Percentiles rank a stretch among this genome's conserved stretches.
Conservation (phyloP, 768 basidiomycete genomes). For the Termitomyces sp. region DNA sequence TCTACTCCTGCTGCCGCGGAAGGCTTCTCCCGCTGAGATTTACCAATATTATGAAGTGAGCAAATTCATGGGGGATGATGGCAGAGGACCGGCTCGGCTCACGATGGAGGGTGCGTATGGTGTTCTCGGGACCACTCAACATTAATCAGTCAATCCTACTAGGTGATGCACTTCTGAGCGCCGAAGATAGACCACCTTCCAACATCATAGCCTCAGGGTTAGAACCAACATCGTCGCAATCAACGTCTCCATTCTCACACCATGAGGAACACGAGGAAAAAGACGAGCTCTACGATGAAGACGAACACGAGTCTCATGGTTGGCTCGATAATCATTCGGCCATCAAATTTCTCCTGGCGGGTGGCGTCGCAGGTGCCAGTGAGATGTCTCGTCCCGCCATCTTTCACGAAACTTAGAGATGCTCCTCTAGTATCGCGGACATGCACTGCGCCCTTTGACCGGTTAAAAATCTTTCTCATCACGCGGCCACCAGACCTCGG, state of each 20-base stretch:
- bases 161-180: slow-evolving; percentile 79
- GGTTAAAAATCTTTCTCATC: slow-evolving; percentile 94
- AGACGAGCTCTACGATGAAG: slow-evolving; percentile 45
- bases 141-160: slow-evolving; percentile 7
- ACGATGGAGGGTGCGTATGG: slow-evolving; percentile 80
- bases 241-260: slow-evolving; percentile 13
- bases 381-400: slow-evolving; percentile 20
- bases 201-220: slow-evolving; percentile 14
- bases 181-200: slow-evolving; percentile 61
- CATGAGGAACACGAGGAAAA: slow-evolving; percentile 41
- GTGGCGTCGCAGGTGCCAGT: slow-evolving; percentile 94
- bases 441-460: slow-evolving; percentile 96
- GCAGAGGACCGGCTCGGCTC: slow-evolving; percentile 72
- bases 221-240: slow-evolving; percentile 4
- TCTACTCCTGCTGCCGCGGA: slow-evolving; percentile 80
- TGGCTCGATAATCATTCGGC: slow-evolving; percentile 70
- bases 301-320: slow-evolving; percentile 56
- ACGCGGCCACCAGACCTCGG: slow-evolving; percentile 78
- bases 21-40: slow-evolving; percentile 78
- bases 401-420: slow-evolving; percentile 38
- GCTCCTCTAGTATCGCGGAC: slow-evolving; percentile 79
- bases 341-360: slow-evolving; percentile 87
- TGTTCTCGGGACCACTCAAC: background rate
- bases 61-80: slow-evolving; percentile 69
- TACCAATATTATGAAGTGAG: slow-evolving; percentile 76